Evolutionary conservation across 139 green algal genomes (phyloP), one percentile per base, ranked within the genome.

Genomic region (Asterochloris sp.): DNA sequence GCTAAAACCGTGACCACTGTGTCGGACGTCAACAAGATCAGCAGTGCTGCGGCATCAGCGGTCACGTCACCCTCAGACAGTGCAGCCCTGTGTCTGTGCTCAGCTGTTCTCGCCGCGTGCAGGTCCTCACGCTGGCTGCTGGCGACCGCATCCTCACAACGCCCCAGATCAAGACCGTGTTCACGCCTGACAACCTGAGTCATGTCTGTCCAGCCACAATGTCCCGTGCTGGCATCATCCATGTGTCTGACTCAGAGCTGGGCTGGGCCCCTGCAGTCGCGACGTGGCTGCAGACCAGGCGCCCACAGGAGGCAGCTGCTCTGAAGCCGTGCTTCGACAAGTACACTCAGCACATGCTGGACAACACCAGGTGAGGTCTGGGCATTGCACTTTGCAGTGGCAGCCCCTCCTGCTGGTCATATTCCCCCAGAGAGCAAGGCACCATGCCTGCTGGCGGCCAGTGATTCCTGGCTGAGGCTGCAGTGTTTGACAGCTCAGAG

Each of bases 1-100:
- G 98, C 98, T 84, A 96, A 99, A 78, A 98, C 98, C 87, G 89
- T 98, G 61, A 99, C 98, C 90, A 98, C 95, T 11, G 96, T 98
- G 81, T 89, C 98, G 64, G 94, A 98, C 73, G 95, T 98, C 89
- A 98, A 98, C 91, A 98, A 97, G 86, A 87, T 85, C 14, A 23
- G 66, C 21, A 26, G 66, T 23, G 21, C 6, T 54, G 38, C 38
- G 6, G 38, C 38, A 54, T 54, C 38, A 10, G 38, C 38, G 6
- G 38, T 54, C 38, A 54, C 38, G 38, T 54, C 6, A 6, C 38
- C 6, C 38, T 54, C 38, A 54, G 38, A 54, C 38, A 6, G 38
- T 54, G 38, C 6, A 54, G 38, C 38, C 38, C 38, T 54, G 38
- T 54, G 38, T 6, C 38, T 54, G 38, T 54, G 6, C 6, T 54